phyloP scores from a whole-genome alignment of 2,329 filamentous ascomycete genomes.

The Ilyonectria mors-panacis region DNA sequence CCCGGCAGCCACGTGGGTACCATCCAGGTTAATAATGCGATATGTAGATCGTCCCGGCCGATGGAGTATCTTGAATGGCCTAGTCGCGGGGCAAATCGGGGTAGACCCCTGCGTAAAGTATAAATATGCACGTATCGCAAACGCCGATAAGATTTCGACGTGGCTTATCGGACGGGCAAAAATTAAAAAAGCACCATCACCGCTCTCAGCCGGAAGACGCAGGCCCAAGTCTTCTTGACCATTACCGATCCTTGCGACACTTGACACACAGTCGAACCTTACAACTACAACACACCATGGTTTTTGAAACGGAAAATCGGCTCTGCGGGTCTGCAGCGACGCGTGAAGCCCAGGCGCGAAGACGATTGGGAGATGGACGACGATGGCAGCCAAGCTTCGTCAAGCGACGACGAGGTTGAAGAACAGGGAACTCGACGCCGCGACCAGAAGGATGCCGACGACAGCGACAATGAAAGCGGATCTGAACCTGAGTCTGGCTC shows the following conservation, averaged over 20 bases:
- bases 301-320: conserved; percentile 58
- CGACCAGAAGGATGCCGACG: conserved; percentile 48
- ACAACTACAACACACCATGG: conserved; percentile 47
- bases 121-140: conserved; percentile 24
- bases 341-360: conserved; percentile 61
- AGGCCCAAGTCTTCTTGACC: neutral
- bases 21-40: too few relatives aligned
- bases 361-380: conserved; percentile 60
- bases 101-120: conserved; percentile 1
- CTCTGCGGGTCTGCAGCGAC: conserved; percentile 56
- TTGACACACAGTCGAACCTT: neutral
- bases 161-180: conserved; percentile 20
- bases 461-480: conserved; percentile 45
- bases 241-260: neutral
- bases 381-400: conserved; percentile 52
- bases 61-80: too few relatives aligned
- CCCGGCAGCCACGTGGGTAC: too few relatives aligned
- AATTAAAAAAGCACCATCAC: conserved; percentile 19
- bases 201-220: neutral
- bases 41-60: too few relatives aligned
- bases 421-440: conserved; percentile 49
- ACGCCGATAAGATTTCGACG: conserved; percentile 21
- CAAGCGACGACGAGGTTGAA: conserved; percentile 49
- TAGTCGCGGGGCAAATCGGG: conserved; percentile 3
- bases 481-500: conserved; percentile 42